Evolutionary conservation across 805 yeast species (phyloP).

Genomic region (Yarrowia yakushimensis): DNA sequence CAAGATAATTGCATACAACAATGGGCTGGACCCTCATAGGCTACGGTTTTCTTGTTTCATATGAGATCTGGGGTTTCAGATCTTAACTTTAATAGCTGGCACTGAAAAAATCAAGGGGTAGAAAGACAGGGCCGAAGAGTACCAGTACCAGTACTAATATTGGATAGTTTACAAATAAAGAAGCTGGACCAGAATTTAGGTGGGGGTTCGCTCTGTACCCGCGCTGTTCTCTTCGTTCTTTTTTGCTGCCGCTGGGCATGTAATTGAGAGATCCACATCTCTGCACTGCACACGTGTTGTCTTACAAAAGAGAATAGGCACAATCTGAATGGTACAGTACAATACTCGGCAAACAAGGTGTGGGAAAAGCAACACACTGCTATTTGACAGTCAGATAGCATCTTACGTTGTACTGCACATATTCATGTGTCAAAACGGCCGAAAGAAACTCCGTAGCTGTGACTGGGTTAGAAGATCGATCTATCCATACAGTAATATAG

Average conservation of each 20-base stretch:
- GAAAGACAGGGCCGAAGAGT: neutral
- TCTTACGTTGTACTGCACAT: no score
- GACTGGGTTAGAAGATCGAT: neutral
- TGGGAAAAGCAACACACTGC: neutral
- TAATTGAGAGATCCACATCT: neutral
- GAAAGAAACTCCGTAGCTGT: neutral
- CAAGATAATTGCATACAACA: no score
- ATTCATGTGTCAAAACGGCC: no score
- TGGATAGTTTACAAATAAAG: neutral
- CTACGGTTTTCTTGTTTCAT: neutral
- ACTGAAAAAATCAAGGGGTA: no score
- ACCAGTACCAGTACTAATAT: neutral
- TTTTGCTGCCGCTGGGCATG: slow-evolving; percentile 6
- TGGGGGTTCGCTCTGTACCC: neutral
- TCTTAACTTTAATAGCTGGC: neutral
- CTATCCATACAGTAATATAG: no score
- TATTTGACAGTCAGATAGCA: no score
- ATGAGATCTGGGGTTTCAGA: slow-evolving; percentile 14
- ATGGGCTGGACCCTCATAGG: neutral
- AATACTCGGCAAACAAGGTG: neutral
- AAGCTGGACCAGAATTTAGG: neutral
- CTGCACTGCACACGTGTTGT: slow-evolving; percentile 15
- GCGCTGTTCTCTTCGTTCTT: neutral
- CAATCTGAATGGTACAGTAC: neutral
- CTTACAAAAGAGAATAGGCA: neutral